Evolutionary conservation across 2,329 filamentous ascomycete genomes (phyloP).

Genomic region (Aspergillus fumigatus): DNA sequence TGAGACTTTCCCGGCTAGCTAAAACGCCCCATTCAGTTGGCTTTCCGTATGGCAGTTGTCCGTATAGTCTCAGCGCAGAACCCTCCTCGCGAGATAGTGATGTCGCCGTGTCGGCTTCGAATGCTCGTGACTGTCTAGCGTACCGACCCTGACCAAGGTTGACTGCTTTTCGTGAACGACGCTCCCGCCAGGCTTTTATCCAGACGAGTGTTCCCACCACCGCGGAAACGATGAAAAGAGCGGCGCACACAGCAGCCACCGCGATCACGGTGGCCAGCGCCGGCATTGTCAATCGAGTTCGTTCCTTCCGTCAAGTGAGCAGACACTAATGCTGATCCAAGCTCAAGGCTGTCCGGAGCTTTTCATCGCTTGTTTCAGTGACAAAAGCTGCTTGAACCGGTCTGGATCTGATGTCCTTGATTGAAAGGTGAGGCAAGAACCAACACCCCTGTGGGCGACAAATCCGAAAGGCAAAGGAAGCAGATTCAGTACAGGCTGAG

Average conservation of each 20-base stretch:
- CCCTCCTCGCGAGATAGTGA: constrained; percentile 30
- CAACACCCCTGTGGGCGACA: not conserved
- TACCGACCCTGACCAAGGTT: constrained; percentile 19
- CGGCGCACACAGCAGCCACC: constrained; percentile 31
- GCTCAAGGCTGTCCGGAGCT: not conserved
- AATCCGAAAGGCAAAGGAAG: constrained; percentile 4
- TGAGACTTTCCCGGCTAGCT: constrained; percentile 28
- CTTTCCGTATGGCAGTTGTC: constrained; percentile 31
- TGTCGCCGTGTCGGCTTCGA: constrained; percentile 26
- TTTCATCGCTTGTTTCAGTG: not conserved
- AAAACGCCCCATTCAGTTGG: constrained; percentile 34
- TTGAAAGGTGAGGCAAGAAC: not conserved
- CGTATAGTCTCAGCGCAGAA: constrained; percentile 27
- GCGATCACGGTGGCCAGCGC: constrained; percentile 30
- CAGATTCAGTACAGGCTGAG: constrained; percentile 8
- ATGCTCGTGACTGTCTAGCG: constrained; percentile 17
- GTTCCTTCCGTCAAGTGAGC: not conserved
- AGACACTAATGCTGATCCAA: not conserved
- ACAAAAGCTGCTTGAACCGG: not conserved
- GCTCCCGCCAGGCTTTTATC: constrained; percentile 32
- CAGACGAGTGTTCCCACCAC: constrained; percentile 31
- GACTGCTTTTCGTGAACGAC: constrained; percentile 24
- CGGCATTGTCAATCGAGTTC: constrained; percentile 24
- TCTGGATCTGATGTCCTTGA: not conserved
- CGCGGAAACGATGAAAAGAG: constrained; percentile 29